Conservation (phyloP, 257 asterid species). For the Jacaranda mimosifolia region DNA sequence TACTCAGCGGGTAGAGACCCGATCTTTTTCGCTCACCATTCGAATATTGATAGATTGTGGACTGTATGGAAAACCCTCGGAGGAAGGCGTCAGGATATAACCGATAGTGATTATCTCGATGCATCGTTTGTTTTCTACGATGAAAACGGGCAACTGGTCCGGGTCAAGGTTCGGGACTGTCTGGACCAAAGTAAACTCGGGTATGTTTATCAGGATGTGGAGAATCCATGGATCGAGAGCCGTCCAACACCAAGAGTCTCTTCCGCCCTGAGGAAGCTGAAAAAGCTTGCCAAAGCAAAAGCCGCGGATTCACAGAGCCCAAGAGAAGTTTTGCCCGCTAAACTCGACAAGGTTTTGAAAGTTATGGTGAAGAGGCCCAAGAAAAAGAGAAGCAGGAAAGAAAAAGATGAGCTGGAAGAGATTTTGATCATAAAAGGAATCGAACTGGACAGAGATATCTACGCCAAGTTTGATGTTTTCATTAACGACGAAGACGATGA, state of each 20-base stretch:
- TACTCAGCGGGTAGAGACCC: no score
- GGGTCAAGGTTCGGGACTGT: constrained; percentile 72
- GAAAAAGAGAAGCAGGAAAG: constrained; percentile 68
- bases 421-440: constrained; percentile 60
- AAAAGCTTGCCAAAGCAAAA: constrained; percentile 55
- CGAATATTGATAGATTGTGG: constrained; percentile 83
- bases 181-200: constrained; percentile 66
- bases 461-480: constrained; percentile 66
- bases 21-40: constrained; percentile 83
- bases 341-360: constrained; percentile 53
- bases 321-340: constrained; percentile 55
- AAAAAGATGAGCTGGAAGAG: constrained; percentile 70
- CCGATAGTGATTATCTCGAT: constrained; percentile 64
- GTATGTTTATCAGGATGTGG: constrained; percentile 62
- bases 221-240: constrained; percentile 59
- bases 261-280: constrained; percentile 43
- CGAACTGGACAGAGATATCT: constrained; percentile 56
- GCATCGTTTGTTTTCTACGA: constrained; percentile 75
- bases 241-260: constrained; percentile 69
- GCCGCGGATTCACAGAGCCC: constrained; percentile 48
- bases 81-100: constrained; percentile 70
- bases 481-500: constrained; percentile 73
- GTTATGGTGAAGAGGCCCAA: constrained; percentile 76
- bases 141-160: constrained; percentile 75
- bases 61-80: constrained; percentile 72